Evolutionary conservation across 768 basidiomycete species (phyloP), one percentile per base, ranked within the genome.

Genomic region (Collybiopsis luxurians): DNA sequence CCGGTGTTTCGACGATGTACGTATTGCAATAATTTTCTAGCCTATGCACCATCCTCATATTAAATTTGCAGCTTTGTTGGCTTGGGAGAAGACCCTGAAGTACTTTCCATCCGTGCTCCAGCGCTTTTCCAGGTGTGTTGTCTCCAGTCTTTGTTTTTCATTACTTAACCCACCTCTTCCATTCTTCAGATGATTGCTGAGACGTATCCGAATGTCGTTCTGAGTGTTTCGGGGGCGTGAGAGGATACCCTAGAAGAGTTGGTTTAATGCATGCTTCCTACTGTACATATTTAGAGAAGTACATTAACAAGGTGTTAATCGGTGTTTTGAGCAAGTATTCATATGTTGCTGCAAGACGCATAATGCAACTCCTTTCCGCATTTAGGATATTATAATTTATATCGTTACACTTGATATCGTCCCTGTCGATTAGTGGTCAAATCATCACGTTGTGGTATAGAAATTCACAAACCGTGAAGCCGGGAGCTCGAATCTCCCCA

Each of bases 1-100:
- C 90, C 13, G 92, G 91, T 49, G 91, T 94, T 1, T 92, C 90
- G 2, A 93, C 91, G 1, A 92, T 93, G 84, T 90, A 68, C 60
- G 81, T 66, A 21, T 30, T 21, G 26, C 34, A 27, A 15, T 40
- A 19, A 40, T 34, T 19, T 15, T 9, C 24, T 26, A 3, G 6
- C 50, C 13, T 47, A 4, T 40, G 30, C 45, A 34, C 23, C 44
- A 52, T 9, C n/a, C 40, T 30, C 15, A 42, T 30, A 28, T 2
- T 46, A 52, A 26, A n/a, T 28, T 39, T 53, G 30, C 55, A 89
- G 87, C 34, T 91, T 93, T 66, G 92, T 94, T 30, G 91, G 90
- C 7, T 76, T 94, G 9, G 90, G 84, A 50, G 91, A 94, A 68
- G 90, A 94, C 65, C 92, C 90, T 2, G 83, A 88, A 62, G 81